Conservation (phyloP, 768 basidiomycete species). For the Podaxis sp. region DNA sequence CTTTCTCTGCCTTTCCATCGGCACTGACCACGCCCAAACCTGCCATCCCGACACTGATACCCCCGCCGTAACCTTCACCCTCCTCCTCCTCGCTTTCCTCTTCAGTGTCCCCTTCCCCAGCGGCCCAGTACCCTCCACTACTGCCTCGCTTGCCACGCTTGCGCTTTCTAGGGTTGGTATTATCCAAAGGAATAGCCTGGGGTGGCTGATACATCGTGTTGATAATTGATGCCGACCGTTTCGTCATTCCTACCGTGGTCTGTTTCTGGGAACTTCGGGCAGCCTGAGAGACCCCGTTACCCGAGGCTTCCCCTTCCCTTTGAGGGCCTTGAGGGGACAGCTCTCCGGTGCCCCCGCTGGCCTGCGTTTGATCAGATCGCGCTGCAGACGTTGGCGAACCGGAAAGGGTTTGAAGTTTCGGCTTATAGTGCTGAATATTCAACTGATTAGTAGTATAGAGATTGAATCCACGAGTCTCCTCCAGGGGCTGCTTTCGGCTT, state of each 20-base stretch:
- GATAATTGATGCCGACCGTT: background rate
- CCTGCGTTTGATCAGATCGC: background rate
- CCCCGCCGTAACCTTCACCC: conserved; percentile 26
- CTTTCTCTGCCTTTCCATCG: conserved; percentile 24
- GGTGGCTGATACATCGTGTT: background rate
- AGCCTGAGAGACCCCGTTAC: background rate
- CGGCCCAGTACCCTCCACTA: conserved; percentile 13
- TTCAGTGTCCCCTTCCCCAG: conserved; percentile 27
- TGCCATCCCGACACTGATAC: conserved; percentile 43
- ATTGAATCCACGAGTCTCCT: background rate
- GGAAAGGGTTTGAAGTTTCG: background rate
- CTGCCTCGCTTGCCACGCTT: conserved; percentile 20
- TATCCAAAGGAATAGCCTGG: background rate
- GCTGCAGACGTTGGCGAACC: background rate
- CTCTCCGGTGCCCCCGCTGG: background rate
- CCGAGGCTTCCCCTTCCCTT: background rate
- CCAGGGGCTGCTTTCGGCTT: background rate
- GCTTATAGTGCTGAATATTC: conserved; percentile 4
- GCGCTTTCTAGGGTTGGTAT: conserved; percentile 16
- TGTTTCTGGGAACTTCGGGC: conserved; percentile 1
- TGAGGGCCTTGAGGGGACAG: background rate
- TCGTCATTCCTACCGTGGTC: background rate
- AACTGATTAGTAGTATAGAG: conserved; percentile 1
- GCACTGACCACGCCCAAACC: conserved; percentile 36
- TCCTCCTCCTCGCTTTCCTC: conserved; percentile 39